These are phyloP conservation scores for Solanum acaule DNA, from an alignment of 257 asterid genomes.

Conservation along the genomic window DNA sequence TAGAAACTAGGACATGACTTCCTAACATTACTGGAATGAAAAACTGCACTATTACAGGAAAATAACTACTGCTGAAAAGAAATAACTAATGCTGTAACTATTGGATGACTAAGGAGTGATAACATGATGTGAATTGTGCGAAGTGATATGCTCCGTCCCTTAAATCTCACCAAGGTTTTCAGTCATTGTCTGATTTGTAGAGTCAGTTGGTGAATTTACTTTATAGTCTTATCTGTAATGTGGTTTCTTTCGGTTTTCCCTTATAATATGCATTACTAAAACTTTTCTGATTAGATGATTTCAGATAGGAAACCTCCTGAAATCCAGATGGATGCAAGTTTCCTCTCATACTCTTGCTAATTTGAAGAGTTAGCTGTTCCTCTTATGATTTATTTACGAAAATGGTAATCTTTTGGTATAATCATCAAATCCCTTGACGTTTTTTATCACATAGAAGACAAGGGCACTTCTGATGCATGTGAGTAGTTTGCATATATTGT, in stretches of 20 bases:
- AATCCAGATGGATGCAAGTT: neutral
- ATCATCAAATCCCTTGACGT: neutral
- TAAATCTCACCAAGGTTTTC: neutral
- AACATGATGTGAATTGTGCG: neutral
- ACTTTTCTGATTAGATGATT: neutral
- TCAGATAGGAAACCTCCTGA: neutral
- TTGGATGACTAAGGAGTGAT: too few species aligned
- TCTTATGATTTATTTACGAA: neutral
- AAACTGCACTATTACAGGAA: too few species aligned
- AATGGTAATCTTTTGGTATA: neutral
- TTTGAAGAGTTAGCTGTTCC: neutral
- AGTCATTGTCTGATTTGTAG: neutral
- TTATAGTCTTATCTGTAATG: neutral
- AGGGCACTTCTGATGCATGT: neutral
- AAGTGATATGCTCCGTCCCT: neutral
- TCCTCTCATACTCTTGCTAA: neutral
- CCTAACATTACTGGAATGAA: too few species aligned
- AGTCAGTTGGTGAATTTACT: neutral
- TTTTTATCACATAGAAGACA: neutral
- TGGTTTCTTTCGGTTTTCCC: neutral
- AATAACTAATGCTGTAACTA: too few species aligned
- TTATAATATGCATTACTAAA: neutral
- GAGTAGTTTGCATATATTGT: neutral
- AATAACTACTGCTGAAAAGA: too few species aligned
- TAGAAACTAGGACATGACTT: too few species aligned